phyloP scores from a whole-genome alignment of 2,329 filamentous ascomycete genomes.

The Fonsecaea pedrosoi region DNA sequence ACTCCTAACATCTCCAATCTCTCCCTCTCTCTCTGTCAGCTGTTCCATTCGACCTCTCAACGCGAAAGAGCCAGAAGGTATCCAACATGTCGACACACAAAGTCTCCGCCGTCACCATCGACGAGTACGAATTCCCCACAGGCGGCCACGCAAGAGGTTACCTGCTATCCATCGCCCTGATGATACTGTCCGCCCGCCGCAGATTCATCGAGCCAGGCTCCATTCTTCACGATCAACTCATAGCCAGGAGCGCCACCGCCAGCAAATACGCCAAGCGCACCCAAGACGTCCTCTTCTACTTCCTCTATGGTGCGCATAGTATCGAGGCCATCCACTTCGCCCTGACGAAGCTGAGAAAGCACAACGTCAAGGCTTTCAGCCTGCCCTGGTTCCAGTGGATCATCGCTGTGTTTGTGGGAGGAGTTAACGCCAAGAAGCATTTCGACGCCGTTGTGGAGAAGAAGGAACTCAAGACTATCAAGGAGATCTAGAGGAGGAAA shows the following conservation, averaged over 20 bases:
- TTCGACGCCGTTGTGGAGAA: conserved; percentile 33
- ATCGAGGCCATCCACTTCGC: conserved; percentile 29
- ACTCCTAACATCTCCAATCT: conserved; percentile 12
- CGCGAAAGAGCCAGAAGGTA: conserved; percentile 1
- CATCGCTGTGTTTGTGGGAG: conserved; percentile 31
- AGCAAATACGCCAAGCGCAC: conserved; percentile 26
- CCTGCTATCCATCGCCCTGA: conserved; percentile 26
- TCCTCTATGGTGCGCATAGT: conserved; percentile 27
- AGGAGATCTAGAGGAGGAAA: conserved; percentile 24
- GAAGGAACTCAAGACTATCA: conserved; percentile 32
- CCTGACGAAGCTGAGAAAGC: conserved; percentile 27
- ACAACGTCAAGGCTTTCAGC: conserved; percentile 32
- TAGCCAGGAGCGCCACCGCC: conserved; percentile 26
- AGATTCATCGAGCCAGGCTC: conserved; percentile 35
- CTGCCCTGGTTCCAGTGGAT: conserved; percentile 33
- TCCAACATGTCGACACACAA: conserved; percentile 32
- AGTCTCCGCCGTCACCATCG: conserved; percentile 31
- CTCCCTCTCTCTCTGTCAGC: conserved; percentile 5
- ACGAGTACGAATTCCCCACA: conserved; percentile 31
- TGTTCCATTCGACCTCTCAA: neutral
- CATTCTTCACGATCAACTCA: conserved; percentile 32
- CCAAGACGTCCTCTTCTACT: conserved; percentile 34
- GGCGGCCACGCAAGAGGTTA: conserved; percentile 25
- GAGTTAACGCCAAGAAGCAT: conserved; percentile 20
- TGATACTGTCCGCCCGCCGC: conserved; percentile 31